These are phyloP conservation scores for Curvularia sp. DNA, from an alignment of 2,329 filamentous ascomycete genomes.

Conservation along the genomic window DNA sequence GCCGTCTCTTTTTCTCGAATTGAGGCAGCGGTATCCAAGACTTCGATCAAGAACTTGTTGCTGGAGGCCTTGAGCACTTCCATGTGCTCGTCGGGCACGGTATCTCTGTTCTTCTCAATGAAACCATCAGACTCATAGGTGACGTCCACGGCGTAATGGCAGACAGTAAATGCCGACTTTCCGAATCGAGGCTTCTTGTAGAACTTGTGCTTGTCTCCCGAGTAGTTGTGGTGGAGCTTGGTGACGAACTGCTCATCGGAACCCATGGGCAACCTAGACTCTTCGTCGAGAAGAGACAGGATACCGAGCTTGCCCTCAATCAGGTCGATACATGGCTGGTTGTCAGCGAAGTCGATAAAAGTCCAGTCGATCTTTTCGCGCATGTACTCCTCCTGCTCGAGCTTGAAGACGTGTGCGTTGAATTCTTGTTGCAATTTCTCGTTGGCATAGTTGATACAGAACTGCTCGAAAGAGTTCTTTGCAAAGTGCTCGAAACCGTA, in stretches of 20 bases:
- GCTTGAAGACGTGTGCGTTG: conserved; percentile 98
- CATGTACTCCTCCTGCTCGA: conserved; percentile 97
- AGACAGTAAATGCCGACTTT: conserved; percentile 96
- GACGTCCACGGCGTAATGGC: conserved; percentile 97
- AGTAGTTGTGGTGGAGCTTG: conserved; percentile 94
- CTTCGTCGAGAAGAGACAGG: conserved; percentile 89
- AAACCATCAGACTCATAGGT: conserved; percentile 99
- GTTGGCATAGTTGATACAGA: conserved; percentile 99
- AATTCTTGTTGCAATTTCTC: conserved; percentile 99
- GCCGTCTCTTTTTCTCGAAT: conserved; percentile 87
- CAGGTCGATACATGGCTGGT: conserved; percentile 97
- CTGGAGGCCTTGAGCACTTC: conserved; percentile 84
- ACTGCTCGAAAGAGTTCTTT: conserved; percentile 99
- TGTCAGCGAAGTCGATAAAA: conserved; percentile 99
- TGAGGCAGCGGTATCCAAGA: conserved; percentile 82
- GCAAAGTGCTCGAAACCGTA: conserved; percentile 99
- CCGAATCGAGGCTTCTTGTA: conserved; percentile 99
- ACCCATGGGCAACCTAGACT: conserved; percentile 95
- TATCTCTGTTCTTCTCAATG: conserved; percentile 99
- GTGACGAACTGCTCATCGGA: conserved; percentile 96
- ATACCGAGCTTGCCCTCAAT: conserved; percentile 98
- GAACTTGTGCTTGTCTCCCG: conserved; percentile 88
- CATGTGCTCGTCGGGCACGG: conserved; percentile 97
- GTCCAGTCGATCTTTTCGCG: conserved; percentile 98
- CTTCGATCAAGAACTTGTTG: conserved; percentile 83